phyloP scores from a whole-genome alignment of 495 filamentous ascomycete species.

The Penicillium manginii region DNA sequence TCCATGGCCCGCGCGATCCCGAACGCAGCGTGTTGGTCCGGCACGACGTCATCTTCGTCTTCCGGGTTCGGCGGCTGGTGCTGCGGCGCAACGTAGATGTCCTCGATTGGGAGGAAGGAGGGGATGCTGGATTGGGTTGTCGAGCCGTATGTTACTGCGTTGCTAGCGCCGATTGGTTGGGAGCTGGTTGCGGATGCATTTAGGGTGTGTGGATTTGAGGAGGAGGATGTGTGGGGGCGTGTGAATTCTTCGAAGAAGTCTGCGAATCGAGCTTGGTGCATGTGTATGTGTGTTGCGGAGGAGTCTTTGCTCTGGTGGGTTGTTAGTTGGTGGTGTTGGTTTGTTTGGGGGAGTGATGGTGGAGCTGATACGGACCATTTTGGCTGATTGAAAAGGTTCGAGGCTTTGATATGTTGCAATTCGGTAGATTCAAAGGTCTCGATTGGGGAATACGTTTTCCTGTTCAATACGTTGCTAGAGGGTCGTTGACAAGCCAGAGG shows the following conservation, averaged over 20 bases:
- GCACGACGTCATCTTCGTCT: slow-evolving; percentile 97
- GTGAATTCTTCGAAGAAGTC: slow-evolving; percentile 91
- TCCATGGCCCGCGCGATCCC: slow-evolving; percentile 84
- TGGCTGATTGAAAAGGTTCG: background rate
- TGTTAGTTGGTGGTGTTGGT: slow-evolving; percentile 18
- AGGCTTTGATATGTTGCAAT: no score
- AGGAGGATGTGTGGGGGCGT: slow-evolving; percentile 41
- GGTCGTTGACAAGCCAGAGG: background rate
- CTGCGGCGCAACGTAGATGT: slow-evolving; percentile 88
- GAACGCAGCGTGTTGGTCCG: slow-evolving; percentile 96
- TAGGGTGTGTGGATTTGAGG: slow-evolving; percentile 28
- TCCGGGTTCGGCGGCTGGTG: slow-evolving; percentile 94
- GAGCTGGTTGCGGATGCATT: slow-evolving; percentile 14
- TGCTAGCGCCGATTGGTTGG: slow-evolving; percentile 20
- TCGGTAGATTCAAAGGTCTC: no score
- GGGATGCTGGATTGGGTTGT: slow-evolving; percentile 40
- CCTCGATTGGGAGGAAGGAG: slow-evolving; percentile 57
- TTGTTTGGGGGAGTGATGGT: background rate
- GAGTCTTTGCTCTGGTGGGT: slow-evolving; percentile 83
- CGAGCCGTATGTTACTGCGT: slow-evolving; percentile 39
- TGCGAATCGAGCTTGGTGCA: slow-evolving; percentile 75
- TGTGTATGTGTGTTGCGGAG: slow-evolving; percentile 84
- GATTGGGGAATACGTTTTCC: background rate
- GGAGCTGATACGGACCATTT: slow-evolving; percentile 23
- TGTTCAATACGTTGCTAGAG: background rate